These are phyloP conservation scores for Hericium rajendrae DNA, from an alignment of 768 basidiomycete species.

Conservation along the genomic window DNA sequence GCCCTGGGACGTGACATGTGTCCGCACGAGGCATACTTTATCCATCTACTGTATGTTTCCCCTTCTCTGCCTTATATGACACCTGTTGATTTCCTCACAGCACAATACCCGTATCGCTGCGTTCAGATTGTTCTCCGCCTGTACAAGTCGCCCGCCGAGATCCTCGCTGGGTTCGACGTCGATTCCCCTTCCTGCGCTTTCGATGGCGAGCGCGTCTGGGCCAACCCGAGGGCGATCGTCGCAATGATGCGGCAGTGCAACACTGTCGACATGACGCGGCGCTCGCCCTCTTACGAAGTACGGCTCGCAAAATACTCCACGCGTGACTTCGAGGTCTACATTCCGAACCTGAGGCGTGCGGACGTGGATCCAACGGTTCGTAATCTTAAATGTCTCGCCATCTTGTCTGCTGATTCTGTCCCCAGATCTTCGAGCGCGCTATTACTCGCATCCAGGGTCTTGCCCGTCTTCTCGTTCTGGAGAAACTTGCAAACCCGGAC, in stretches of 20 bases:
- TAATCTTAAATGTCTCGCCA: background rate
- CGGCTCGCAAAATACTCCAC: slow-evolving; percentile 48
- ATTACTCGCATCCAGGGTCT: slow-evolving; percentile 48
- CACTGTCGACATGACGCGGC: slow-evolving; percentile 50
- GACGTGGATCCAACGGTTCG: slow-evolving; percentile 52
- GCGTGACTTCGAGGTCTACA: slow-evolving; percentile 47
- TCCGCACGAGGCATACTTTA: slow-evolving; percentile 55
- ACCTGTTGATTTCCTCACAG: slow-evolving; percentile 19
- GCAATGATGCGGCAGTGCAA: slow-evolving; percentile 63
- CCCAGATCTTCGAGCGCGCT: slow-evolving; percentile 51
- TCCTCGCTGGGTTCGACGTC: slow-evolving; percentile 59
- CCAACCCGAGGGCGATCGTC: slow-evolving; percentile 48
- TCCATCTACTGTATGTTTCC: slow-evolving; percentile 48
- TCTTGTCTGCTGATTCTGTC: background rate
- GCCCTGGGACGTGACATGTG: slow-evolving; percentile 60
- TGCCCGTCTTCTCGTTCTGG: slow-evolving; percentile 51
- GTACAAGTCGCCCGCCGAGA: slow-evolving; percentile 53
- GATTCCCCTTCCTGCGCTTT: slow-evolving; percentile 55
- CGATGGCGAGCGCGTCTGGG: slow-evolving; percentile 45
- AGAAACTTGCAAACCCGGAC: slow-evolving; percentile 39
- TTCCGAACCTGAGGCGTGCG: slow-evolving; percentile 38
- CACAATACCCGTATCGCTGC: slow-evolving; percentile 58
- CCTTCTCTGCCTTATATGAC: background rate
- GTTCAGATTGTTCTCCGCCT: slow-evolving; percentile 59
- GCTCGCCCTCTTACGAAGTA: slow-evolving; percentile 58